phyloP scores from a whole-genome alignment of 441 rosid genomes.

The Viola pubescens region DNA sequence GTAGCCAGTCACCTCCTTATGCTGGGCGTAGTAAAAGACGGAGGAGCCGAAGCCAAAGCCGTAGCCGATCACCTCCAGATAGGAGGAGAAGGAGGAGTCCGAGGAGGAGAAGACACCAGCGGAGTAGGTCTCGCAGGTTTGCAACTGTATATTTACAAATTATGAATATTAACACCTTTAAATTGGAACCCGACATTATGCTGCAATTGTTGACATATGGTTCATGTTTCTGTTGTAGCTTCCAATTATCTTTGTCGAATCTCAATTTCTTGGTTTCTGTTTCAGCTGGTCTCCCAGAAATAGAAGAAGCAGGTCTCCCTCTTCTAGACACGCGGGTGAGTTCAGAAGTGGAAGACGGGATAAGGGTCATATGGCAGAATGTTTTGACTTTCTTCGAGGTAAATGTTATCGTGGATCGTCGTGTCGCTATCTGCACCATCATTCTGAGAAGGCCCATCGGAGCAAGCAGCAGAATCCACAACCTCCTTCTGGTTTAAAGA shows the following conservation, averaged over 20 bases:
- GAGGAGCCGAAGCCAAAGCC: conserved; percentile 27
- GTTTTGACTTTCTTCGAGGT: conserved; percentile 56
- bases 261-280: conserved; percentile 17
- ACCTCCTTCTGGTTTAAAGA: conserved; percentile 20
- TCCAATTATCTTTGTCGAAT: conserved; percentile 4
- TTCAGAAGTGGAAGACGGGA: conserved; percentile 26
- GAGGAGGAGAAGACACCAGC: conserved; percentile 34
- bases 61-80: conserved; percentile 28
- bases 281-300: conserved; percentile 48
- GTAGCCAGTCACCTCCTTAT: conserved; percentile 20
- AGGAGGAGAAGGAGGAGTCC: conserved; percentile 41
- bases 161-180: not conserved
- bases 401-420: conserved; percentile 57
- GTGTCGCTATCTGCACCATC: conserved; percentile 53
- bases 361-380: conserved; percentile 34
- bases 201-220: not conserved
- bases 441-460: conserved; percentile 23
- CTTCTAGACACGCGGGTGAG: conserved; percentile 25
- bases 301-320: conserved; percentile 37
- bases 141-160: not conserved
- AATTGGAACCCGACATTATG: not conserved
- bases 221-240: not conserved
- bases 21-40: conserved; percentile 27
- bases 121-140: conserved; percentile 54
- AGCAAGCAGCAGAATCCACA: conserved; percentile 27